Conservation (phyloP, 305 asterid species). For the Ajuga reptans region DNA sequence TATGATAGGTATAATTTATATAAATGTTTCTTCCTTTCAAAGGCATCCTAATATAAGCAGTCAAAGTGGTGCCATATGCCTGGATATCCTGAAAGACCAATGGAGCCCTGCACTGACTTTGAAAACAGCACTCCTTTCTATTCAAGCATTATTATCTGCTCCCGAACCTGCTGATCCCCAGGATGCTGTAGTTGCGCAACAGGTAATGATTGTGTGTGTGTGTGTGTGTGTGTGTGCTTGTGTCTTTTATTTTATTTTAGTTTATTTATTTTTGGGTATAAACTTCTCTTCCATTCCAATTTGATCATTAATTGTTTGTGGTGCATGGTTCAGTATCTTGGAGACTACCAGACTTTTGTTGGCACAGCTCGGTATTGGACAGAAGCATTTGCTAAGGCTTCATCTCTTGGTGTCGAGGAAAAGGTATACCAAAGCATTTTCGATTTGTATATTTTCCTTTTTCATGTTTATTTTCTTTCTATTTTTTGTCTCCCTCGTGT, state of each 20-base stretch:
- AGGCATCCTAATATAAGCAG: constrained; percentile 99
- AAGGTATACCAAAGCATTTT: constrained; percentile 39
- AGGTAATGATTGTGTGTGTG: constrained; percentile 40
- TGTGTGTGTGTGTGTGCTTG: too few species aligned
- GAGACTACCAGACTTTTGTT: constrained; percentile 57
- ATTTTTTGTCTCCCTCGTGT: neutral
- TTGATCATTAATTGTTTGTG: constrained; percentile 5
- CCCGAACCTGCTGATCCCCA: constrained; percentile 96
- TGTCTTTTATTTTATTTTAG: too few species aligned
- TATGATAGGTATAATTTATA: neutral
- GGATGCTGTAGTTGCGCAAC: constrained; percentile 93
- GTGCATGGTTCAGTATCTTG: constrained; percentile 42
- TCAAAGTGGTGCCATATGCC: constrained; percentile 97
- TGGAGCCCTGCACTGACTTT: constrained; percentile 97
- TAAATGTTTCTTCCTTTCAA: too few species aligned
- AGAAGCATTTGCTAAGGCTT: constrained; percentile 74
- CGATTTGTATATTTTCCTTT: neutral
- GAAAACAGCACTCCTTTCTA: constrained; percentile 83
- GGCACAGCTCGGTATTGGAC: constrained; percentile 98
- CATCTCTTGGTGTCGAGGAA: constrained; percentile 75
- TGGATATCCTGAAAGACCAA: constrained; percentile 84
- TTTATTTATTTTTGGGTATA: too few species aligned
- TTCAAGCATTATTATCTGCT: constrained; percentile 87
- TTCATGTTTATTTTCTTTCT: neutral
- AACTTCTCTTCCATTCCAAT: neutral